Base-by-base conservation (phyloP, 345 rosid genomes). In the Populus pruinosa region DNA sequence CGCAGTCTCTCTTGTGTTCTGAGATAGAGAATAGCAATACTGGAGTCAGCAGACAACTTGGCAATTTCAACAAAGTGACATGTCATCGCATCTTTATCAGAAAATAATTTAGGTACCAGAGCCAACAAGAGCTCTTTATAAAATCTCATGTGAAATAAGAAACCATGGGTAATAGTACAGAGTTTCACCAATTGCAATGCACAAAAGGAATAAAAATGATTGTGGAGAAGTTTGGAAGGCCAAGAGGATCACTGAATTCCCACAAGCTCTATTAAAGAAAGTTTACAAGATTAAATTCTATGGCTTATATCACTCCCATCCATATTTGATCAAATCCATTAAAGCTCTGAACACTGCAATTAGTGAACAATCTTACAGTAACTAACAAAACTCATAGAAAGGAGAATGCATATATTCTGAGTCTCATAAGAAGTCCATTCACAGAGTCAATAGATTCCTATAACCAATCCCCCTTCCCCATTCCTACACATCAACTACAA, bases 1-100 rank as follows among this genome's bases (percentile, higher is more conserved):
- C 17, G 92, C 93, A 61, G 97, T 87, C 78, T 92, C 97, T 55
- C 93, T 86, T 11, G 97, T 90, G 78, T 90, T 92, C 93, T 92
- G 86, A 31, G 9, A 41, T 27, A 53, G 17, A 29, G 8, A 63
- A 64, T 6, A 18, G 39, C 5, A 67, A 76, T 1, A 29, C 29
- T 43, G 39, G 36, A 77, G 47, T 41, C 20, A 21, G 50, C 8
- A 8, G 41, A 23, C 35, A 39, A 31, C 0, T 29, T 7, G 33
- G 35, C 12, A 20, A 64, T n/a, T 29, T 21, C 64, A 59, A 59
- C 29, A 59, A 3, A 41, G n/a, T 21, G 11, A 56, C 23, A 59
- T n/a, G 29, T 23, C 4, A 1, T 59, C 29, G 0, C 23, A 59
- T 56, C 23, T 59, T 23, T 23, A 12, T 23, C 16, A n/a, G 0